Percentiles rank a stretch among this genome's conserved stretches.
Conservation (phyloP, 164 flowering plant genomes). For the Umbellularia californica region DNA sequence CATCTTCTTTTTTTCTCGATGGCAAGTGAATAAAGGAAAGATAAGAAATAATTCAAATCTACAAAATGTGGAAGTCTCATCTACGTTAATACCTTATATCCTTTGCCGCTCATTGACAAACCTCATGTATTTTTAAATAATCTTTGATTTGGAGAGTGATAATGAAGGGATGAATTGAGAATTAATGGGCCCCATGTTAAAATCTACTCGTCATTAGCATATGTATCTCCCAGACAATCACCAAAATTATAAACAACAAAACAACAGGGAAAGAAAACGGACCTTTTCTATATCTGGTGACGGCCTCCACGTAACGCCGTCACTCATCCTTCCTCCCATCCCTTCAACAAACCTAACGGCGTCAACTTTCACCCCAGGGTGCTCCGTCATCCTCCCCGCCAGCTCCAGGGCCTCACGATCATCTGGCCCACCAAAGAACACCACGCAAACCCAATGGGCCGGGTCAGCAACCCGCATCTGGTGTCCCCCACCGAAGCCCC, state of each 20-base stretch:
- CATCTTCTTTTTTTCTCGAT: too few relatives aligned
- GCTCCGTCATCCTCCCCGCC: slow-evolving; percentile 64
- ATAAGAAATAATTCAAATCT: too few relatives aligned
- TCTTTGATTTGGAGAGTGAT: too few relatives aligned
- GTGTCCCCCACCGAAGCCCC: slow-evolving; percentile 35
- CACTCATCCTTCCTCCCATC: slow-evolving; percentile 6
- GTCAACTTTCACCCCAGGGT: slow-evolving; percentile 45
- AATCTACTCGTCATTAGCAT: too few relatives aligned
- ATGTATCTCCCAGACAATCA: too few relatives aligned
- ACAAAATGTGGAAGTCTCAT: too few relatives aligned
- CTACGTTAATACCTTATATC: too few relatives aligned
- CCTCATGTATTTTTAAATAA: too few relatives aligned
- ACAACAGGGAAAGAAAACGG: neutral
- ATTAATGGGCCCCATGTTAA: too few relatives aligned
- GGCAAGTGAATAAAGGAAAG: too few relatives aligned
- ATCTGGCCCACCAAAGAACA: slow-evolving; percentile 80
- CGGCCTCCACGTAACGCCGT: slow-evolving; percentile 20
- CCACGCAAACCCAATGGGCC: slow-evolving; percentile 31
- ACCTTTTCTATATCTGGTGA: slow-evolving; percentile 19
- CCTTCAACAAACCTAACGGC: slow-evolving; percentile 36
- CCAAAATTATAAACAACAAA: neutral
- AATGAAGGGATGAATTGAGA: too few relatives aligned
- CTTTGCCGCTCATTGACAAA: too few relatives aligned
- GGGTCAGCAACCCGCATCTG: slow-evolving; percentile 13
- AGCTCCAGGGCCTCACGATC: slow-evolving; percentile 60